Percentiles rank a stretch among this genome's conserved stretches.
These are phyloP conservation scores for Brassica cretica DNA, from an alignment of 345 rosid species.

Conservation along the genomic window DNA sequence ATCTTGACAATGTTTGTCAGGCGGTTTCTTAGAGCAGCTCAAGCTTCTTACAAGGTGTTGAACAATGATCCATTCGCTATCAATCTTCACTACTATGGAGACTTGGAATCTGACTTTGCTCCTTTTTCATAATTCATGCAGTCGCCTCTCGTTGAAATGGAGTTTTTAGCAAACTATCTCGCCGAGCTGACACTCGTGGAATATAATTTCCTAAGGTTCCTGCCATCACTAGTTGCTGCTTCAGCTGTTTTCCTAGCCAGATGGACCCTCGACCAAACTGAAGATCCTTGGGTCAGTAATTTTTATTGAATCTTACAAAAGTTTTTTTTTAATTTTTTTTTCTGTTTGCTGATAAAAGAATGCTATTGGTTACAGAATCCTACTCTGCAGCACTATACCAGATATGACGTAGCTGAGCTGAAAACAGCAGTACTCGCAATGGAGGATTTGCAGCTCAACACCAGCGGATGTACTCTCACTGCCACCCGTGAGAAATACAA, in stretches of 20 bases:
- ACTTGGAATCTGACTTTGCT: constrained; percentile 13
- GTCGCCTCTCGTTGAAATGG: constrained; percentile 67
- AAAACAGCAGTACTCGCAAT: constrained; percentile 69
- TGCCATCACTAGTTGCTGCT: constrained; percentile 84
- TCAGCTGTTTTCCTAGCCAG: constrained; percentile 87
- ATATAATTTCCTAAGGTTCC: constrained; percentile 67
- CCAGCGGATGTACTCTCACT: constrained; percentile 54
- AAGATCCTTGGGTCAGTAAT: constrained; percentile 86
- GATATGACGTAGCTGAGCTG: constrained; percentile 59
- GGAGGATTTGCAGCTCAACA: constrained; percentile 76
- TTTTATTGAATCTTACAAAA: neutral
- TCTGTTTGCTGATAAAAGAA: constrained; percentile 18
- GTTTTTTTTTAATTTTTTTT: neutral
- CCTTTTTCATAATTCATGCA: constrained; percentile 29
- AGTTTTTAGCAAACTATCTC: constrained; percentile 78
- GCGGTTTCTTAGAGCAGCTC: constrained; percentile 87
- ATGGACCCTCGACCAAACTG: constrained; percentile 83
- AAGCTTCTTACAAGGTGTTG: constrained; percentile 64
- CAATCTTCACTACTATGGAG: neutral
- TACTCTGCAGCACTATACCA: constrained; percentile 85
- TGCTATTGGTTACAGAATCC: constrained; percentile 57
- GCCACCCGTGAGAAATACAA: constrained; percentile 77
- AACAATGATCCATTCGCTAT: constrained; percentile 1
- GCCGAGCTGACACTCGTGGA: constrained; percentile 84
- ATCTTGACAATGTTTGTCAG: constrained; percentile 43